Percentiles rank a stretch among this genome's conserved stretches.
Conservation (phyloP, 805 yeast genomes). For the Barnettozyma vustinii region DNA sequence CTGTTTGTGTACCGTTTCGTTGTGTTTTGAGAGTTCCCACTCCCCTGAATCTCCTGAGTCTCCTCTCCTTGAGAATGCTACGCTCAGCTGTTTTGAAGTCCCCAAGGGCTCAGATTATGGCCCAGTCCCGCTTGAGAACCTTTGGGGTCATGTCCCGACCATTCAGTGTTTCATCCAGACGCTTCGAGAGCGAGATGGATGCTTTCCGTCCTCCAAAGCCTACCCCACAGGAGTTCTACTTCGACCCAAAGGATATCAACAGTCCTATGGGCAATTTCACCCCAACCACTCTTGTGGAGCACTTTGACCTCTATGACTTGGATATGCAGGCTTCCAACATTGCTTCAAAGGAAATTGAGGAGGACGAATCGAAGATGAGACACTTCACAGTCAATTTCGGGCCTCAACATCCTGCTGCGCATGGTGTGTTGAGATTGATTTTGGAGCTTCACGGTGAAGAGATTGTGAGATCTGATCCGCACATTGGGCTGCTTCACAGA, state of each 20-base stretch:
- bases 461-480: conserved; percentile 82
- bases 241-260: conserved; percentile 26
- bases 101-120: conserved; percentile 3
- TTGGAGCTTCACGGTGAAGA: conserved; percentile 87
- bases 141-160: background rate
- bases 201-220: conserved; percentile 20
- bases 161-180: conserved; percentile 4
- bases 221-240: conserved; percentile 12
- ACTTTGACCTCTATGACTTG: conserved; percentile 34
- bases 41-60: background rate
- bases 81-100: conserved; percentile 5
- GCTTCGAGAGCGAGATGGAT: conserved; percentile 17
- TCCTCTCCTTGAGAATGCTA: conserved; percentile 4
- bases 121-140: background rate
- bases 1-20: background rate
- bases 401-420: conserved; percentile 94
- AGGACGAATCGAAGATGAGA: conserved; percentile 47
- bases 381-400: conserved; percentile 89
- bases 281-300: conserved; percentile 25
- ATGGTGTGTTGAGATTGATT: conserved; percentile 83
- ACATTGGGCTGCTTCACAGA: conserved; percentile 80
- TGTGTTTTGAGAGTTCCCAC: background rate
- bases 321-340: conserved; percentile 21
- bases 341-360: conserved; percentile 24
- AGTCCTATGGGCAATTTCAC: conserved; percentile 37